A percentile compares a stretch with the other conserved stretches of the same genome.
Conservation (phyloP, 768 basidiomycete genomes). For the Serendipita indica region DNA sequence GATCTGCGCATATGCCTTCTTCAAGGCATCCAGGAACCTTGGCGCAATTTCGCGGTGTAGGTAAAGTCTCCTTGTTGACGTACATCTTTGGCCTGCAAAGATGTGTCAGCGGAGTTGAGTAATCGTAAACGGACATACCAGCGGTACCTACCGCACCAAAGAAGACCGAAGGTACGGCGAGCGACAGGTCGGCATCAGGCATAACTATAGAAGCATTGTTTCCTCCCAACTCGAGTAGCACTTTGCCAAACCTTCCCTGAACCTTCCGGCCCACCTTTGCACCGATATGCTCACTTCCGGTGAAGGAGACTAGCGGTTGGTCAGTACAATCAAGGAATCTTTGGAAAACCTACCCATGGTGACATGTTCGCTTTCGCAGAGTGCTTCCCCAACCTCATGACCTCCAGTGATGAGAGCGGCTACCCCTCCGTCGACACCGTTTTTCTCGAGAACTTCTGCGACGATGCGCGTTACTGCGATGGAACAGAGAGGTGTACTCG, state of each 20-base stretch:
- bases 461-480: conserved; percentile 84
- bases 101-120: conserved; percentile 25
- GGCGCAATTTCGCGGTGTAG: conserved; percentile 68
- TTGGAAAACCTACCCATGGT: conserved; percentile 48
- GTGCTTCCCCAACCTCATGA: conserved; percentile 59
- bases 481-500: conserved; percentile 75
- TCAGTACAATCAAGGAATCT: neutral
- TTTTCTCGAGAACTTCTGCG: conserved; percentile 60
- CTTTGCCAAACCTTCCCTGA: conserved; percentile 77
- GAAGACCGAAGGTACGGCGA: conserved; percentile 81
- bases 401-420: conserved; percentile 75
- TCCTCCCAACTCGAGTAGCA: conserved; percentile 82
- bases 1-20: conserved; percentile 55
- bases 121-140: conserved; percentile 15
- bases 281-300: conserved; percentile 82
- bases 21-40: conserved; percentile 60
- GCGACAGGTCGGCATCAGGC: conserved; percentile 80
- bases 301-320: conserved; percentile 63
- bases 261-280: conserved; percentile 78
- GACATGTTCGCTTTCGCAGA: conserved; percentile 59
- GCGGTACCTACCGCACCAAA: conserved; percentile 86
- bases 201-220: conserved; percentile 92
- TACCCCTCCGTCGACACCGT: conserved; percentile 71
- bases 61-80: conserved; percentile 80
- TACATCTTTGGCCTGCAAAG: conserved; percentile 40